phyloP scores from a whole-genome alignment of 441 rosid species.

The Sinapis alba region DNA sequence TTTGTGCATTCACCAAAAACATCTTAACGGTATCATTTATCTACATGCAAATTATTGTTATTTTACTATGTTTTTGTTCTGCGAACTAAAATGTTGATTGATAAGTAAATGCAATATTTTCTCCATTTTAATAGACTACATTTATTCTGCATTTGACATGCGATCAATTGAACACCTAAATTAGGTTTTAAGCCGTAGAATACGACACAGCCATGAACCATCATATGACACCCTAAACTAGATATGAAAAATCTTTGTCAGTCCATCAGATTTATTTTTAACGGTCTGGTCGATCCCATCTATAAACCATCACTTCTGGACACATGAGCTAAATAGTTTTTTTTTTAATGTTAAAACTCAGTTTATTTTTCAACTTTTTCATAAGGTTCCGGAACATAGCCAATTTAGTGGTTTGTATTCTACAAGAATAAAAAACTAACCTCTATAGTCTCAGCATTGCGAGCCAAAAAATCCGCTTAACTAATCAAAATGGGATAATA shows the following conservation, averaged over 20 bases:
- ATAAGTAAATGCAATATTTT: too few relatives aligned
- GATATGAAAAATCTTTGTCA: conserved; percentile 28
- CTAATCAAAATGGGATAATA: not conserved
- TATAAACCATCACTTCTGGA: conserved; percentile 10
- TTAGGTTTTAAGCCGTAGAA: not conserved
- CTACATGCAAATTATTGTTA: too few relatives aligned
- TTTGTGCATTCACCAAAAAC: not conserved
- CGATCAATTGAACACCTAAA: too few relatives aligned
- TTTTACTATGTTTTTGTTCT: too few relatives aligned
- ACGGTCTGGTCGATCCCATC: conserved; percentile 24
- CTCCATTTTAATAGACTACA: too few relatives aligned
- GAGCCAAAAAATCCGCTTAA: not conserved
- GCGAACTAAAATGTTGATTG: too few relatives aligned
- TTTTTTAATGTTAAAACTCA: not conserved
- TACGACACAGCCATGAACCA: conserved; percentile 15
- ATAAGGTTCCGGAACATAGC: not conserved
- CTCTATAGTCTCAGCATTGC: not conserved
- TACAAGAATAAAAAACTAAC: not conserved
- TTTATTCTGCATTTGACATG: too few relatives aligned
- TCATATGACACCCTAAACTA: conserved; percentile 19
- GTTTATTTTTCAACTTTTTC: not conserved
- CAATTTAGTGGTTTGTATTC: not conserved
- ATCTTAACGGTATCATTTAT: too few relatives aligned
- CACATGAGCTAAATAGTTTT: not conserved
- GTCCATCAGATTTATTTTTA: conserved; percentile 18